Percentiles rank a stretch among this genome's conserved stretches.
These are phyloP conservation scores for Saccharum spontaneum DNA, from an alignment of 176 grass and related monocot species.

Conservation along the genomic window DNA sequence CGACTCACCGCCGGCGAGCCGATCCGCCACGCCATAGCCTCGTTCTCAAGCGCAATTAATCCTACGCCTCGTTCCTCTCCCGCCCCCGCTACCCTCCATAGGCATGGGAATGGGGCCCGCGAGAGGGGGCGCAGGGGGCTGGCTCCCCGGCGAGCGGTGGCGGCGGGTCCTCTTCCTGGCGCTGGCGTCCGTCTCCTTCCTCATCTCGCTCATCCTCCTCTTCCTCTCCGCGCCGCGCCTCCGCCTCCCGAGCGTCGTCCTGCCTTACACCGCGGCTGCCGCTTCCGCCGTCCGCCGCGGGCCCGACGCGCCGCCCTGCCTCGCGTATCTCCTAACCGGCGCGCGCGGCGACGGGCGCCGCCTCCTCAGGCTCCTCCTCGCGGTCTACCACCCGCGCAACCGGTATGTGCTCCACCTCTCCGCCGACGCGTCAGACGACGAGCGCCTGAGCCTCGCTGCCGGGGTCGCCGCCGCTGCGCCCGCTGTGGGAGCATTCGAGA, in stretches of 20 bases:
- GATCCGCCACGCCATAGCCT: background rate
- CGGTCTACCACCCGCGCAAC: slow-evolving; percentile 87
- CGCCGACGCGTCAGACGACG: slow-evolving; percentile 49
- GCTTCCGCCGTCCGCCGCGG: slow-evolving; percentile 25
- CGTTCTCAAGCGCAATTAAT: background rate
- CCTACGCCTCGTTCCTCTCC: background rate
- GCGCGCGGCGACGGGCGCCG: slow-evolving; percentile 51
- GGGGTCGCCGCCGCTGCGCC: slow-evolving; percentile 34
- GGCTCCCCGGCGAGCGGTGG: slow-evolving; percentile 40
- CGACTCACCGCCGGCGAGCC: slow-evolving; percentile 38
- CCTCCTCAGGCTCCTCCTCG: slow-evolving; percentile 67
- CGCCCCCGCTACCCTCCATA: background rate
- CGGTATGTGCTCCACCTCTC: slow-evolving; percentile 77
- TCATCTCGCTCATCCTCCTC: slow-evolving; percentile 61
- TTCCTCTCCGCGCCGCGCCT: slow-evolving; percentile 50
- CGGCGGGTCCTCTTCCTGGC: slow-evolving; percentile 41
- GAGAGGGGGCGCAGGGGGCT: slow-evolving; percentile 7
- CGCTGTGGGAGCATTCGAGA: slow-evolving; percentile 53
- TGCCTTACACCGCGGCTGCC: background rate
- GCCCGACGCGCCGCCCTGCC: slow-evolving; percentile 49
- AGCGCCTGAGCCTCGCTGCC: slow-evolving; percentile 52
- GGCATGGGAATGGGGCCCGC: slow-evolving; percentile 26
- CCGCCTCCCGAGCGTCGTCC: slow-evolving; percentile 37
- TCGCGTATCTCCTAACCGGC: slow-evolving; percentile 73
- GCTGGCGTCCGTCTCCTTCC: slow-evolving; percentile 47